Evolutionary conservation across 129 eudicot genomes (phyloP), one percentile per base, ranked within the genome.

Genomic region (Artemisia argyi): DNA sequence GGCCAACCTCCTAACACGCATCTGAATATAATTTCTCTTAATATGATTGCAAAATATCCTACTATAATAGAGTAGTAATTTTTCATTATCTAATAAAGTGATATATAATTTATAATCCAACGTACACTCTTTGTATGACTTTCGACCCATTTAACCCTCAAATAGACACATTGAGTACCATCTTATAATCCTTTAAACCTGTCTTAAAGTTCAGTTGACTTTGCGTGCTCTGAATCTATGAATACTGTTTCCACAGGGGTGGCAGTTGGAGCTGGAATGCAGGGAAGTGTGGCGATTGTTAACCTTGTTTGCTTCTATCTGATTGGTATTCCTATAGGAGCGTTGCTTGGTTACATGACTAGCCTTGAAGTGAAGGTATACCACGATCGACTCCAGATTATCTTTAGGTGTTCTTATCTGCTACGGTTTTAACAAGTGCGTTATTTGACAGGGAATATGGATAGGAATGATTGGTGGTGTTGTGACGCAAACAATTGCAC

Each of bases 191-290:
- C 61, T 18, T 56, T 56, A 9, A 18, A 56, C 19, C 65, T 35
- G 39, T 30, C 57, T 17, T 13, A 35, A 17, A 70, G 30, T 28
- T 32, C 47, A 52, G 1, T 1, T 39, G 24, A 32, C 18, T 15
- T 48, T 50, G 14, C 24, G 1, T 66, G 50, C 48, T n/a, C 12
- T 75, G 48, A 66, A 12, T 47, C 28, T 17, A 57, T 8, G 35
- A 56, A 18, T 46, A 3, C n/a, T 76, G 56, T 60, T 50, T 11
- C 46, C 19, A 68, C 79, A 91, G 96, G 96, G 61, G 93, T 88
- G 84, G 90, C 97, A 10, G 86, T 91, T 16, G 97, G 97, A 50
- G 91, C 92, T 2, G 97, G 97, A 50, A 19, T 88, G 85, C 96
- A 91, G 66, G 82, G 87, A 26, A 78, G 72, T 46, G 91, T 88